Evolutionary conservation across 805 yeast genomes (phyloP).

Genomic region (Starmerella geochares): DNA sequence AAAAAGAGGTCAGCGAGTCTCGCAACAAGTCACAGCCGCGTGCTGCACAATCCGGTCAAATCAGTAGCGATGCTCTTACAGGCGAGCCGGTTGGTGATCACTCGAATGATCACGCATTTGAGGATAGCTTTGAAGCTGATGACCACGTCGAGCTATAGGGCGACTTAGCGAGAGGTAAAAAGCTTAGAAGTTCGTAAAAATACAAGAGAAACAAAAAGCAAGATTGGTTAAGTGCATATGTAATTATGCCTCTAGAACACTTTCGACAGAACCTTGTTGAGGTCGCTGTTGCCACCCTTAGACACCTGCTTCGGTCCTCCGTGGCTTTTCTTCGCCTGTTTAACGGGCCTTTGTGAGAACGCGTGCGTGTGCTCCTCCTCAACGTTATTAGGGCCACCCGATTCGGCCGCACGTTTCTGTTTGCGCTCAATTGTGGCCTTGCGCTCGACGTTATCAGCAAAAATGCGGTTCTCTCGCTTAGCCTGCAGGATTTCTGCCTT

Average conservation of each 20-base stretch:
- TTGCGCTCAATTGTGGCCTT: conserved; percentile 55
- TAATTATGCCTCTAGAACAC: conserved; percentile 18
- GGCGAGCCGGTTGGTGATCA: background rate
- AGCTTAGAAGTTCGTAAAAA: no score
- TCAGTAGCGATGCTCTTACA: background rate
- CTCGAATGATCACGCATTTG: background rate
- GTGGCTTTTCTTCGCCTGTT: conserved; percentile 5
- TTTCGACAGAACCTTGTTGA: conserved; percentile 23
- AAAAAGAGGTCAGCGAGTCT: conserved; percentile 10
- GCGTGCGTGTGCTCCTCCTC: conserved; percentile 35
- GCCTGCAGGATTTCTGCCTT: conserved; percentile 85
- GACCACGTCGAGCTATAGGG: background rate
- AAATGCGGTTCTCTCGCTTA: conserved; percentile 72
- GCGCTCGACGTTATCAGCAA: conserved; percentile 71
- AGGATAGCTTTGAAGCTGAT: background rate
- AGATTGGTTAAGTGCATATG: background rate
- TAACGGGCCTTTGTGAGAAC: conserved; percentile 60
- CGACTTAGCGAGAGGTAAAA: no score
- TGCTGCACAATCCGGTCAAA: background rate
- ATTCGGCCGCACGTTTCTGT: conserved; percentile 25
- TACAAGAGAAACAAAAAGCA: no score
- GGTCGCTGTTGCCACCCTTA: conserved; percentile 10
- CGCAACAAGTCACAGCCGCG: background rate
- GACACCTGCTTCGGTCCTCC: background rate
- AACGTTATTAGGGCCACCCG: conserved; percentile 27